Percentiles rank a stretch among this genome's conserved stretches.
Conservation (phyloP, 1,139 yeast genomes). For the Geotrichum aggregatum region DNA sequence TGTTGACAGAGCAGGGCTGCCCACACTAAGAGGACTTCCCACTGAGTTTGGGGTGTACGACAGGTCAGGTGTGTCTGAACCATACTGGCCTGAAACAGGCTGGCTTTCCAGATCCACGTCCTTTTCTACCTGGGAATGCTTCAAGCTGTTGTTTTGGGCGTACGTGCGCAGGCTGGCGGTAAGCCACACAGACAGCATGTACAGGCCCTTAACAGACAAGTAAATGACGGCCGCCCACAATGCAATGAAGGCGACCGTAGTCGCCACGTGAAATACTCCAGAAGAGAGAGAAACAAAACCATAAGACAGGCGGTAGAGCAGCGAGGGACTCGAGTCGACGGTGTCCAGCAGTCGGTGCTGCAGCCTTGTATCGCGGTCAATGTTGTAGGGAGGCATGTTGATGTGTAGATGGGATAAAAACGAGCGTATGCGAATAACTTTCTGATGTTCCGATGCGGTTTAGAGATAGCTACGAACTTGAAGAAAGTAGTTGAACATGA, state of each 20-base stretch:
- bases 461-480: neutral
- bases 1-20: conserved; percentile 15
- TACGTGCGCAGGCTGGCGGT: conserved; percentile 2
- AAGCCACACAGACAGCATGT: conserved; percentile 1
- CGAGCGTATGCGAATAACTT: no score
- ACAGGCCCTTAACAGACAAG: conserved; percentile 6
- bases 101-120: conserved; percentile 18
- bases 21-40: conserved; percentile 14
- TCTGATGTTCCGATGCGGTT: no score
- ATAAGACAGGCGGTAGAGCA: neutral
- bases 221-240: conserved; percentile 19
- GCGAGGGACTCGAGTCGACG: neutral
- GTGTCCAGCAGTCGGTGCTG: conserved; percentile 19
- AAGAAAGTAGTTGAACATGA: neutral
- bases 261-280: neutral
- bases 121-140: conserved; percentile 2
- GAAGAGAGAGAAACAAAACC: neutral
- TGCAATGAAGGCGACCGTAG: conserved; percentile 10
- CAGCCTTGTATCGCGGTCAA: conserved; percentile 17
- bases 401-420: neutral
- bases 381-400: conserved; percentile 15
- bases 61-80: conserved; percentile 11
- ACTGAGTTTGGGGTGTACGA: conserved; percentile 17
- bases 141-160: conserved; percentile 4
- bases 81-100: neutral